A percentile compares a stretch with the other conserved stretches of the same genome.
These are phyloP conservation scores for Pestalotiopsis sp. DNA, from an alignment of 2,329 filamentous ascomycete genomes.

Conservation along the genomic window DNA sequence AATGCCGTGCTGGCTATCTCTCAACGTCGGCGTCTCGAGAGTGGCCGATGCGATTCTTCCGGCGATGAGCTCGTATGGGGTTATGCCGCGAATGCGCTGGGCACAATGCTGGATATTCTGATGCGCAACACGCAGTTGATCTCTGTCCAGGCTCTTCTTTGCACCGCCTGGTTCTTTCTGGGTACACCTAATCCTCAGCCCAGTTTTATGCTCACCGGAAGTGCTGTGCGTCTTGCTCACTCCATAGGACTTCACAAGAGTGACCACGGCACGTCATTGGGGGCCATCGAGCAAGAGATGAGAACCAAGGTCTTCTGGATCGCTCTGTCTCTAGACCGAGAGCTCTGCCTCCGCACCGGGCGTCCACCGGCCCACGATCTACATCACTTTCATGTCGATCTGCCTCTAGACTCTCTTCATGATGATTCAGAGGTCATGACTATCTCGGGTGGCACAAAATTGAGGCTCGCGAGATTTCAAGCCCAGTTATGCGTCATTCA, in stretches of 20 bases:
- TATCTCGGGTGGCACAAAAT: neutral
- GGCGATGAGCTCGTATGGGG: neutral
- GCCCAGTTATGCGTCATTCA: neutral
- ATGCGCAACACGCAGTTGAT: conserved; percentile 11
- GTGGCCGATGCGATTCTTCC: neutral
- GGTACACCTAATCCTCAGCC: conserved; percentile 9
- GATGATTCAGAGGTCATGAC: neutral
- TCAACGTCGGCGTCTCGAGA: neutral
- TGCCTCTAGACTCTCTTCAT: neutral
- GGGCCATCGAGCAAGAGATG: neutral
- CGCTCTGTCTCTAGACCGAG: neutral
- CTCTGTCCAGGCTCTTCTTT: conserved; percentile 5
- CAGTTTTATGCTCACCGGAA: conserved; percentile 5
- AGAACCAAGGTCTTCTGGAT: conserved; percentile 3
- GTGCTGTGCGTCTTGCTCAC: conserved; percentile 5
- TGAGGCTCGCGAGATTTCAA: neutral
- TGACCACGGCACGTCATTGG: neutral
- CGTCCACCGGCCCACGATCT: conserved; percentile 6
- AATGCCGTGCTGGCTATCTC: neutral
- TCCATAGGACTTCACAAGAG: conserved; percentile 5
- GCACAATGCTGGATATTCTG: neutral
- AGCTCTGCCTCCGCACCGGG: conserved; percentile 3
- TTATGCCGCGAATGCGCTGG: neutral
- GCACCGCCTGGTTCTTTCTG: conserved; percentile 5
- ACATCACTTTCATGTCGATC: neutral